Conservation (phyloP, 345 rosid species). For the Carallia pectinifolia region DNA sequence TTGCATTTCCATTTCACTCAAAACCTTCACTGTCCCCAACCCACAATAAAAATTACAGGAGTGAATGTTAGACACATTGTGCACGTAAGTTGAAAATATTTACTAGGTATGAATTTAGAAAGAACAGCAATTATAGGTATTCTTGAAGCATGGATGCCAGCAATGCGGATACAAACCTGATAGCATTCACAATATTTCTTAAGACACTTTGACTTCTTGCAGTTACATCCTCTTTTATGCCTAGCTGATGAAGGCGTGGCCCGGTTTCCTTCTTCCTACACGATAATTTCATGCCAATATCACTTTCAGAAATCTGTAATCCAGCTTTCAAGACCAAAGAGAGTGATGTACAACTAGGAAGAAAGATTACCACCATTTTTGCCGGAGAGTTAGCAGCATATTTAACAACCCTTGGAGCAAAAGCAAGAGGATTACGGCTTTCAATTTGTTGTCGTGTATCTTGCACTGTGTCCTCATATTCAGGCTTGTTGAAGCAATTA, state of each 20-base stretch:
- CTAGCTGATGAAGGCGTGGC: constrained; percentile 35
- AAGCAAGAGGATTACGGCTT: constrained; percentile 47
- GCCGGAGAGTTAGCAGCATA: constrained; percentile 17
- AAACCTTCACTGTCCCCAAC: neutral
- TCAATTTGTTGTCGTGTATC: constrained; percentile 32
- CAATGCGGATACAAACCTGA: constrained; percentile 32
- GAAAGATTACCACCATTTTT: constrained; percentile 22
- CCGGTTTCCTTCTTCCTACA: constrained; percentile 32
- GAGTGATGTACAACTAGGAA: neutral
- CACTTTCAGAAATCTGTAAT: neutral
- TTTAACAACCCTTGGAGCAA: constrained; percentile 40
- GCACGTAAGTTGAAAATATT: no score
- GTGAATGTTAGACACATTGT: no score
- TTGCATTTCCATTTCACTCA: constrained; percentile 1
- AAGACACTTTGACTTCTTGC: constrained; percentile 48
- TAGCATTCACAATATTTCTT: constrained; percentile 53
- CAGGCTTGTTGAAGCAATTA: constrained; percentile 39
- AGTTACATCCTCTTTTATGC: constrained; percentile 53
- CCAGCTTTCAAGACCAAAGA: neutral
- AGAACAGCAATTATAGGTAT: neutral
- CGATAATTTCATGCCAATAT: constrained; percentile 13
- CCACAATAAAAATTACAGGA: no score
- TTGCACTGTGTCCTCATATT: constrained; percentile 37
- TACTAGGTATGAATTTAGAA: neutral
- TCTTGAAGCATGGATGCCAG: neutral